phyloP scores from a whole-genome alignment of 2,329 filamentous ascomycete species.

The Setomelanomma holmii region DNA sequence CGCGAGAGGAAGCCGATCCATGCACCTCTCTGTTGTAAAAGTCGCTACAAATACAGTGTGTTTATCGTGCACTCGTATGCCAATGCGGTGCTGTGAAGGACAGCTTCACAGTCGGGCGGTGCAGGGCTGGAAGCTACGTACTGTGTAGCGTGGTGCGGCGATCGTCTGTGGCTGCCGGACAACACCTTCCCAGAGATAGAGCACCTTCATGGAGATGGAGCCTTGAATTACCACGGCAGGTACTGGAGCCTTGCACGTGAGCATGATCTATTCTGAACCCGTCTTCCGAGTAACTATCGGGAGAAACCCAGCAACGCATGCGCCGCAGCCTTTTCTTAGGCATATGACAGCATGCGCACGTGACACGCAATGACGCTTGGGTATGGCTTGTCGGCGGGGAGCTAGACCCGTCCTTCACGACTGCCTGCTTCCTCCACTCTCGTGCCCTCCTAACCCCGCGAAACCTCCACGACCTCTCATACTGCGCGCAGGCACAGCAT shows the following conservation, averaged over 20 bases:
- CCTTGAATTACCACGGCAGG: too few species aligned
- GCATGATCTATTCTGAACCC: too few species aligned
- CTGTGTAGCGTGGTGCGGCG: background rate
- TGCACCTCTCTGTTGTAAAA: conserved; percentile 18
- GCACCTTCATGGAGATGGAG: too few species aligned
- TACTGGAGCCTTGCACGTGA: too few species aligned
- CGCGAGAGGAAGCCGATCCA: conserved; percentile 18
- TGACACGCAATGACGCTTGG: conserved; percentile 3
- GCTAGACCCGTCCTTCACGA: background rate
- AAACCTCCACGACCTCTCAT: background rate
- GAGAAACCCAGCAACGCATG: too few species aligned
- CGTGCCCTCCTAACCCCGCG: background rate
- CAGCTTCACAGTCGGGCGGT: background rate
- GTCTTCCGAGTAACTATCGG: too few species aligned
- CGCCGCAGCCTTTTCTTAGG: too few species aligned
- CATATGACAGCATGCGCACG: too few species aligned
- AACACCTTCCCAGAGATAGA: too few species aligned
- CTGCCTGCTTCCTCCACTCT: background rate
- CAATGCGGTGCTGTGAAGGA: background rate
- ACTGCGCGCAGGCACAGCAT: background rate
- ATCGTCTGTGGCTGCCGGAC: too few species aligned
- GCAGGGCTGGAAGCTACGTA: background rate
- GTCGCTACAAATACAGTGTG: conserved; percentile 25
- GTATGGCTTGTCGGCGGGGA: conserved; percentile 1
- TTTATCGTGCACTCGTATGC: conserved; percentile 1